Percentiles rank a stretch among this genome's conserved stretches.
Evolutionary conservation across 306 rosid species (phyloP).

Genomic region (Argentina anserina): DNA sequence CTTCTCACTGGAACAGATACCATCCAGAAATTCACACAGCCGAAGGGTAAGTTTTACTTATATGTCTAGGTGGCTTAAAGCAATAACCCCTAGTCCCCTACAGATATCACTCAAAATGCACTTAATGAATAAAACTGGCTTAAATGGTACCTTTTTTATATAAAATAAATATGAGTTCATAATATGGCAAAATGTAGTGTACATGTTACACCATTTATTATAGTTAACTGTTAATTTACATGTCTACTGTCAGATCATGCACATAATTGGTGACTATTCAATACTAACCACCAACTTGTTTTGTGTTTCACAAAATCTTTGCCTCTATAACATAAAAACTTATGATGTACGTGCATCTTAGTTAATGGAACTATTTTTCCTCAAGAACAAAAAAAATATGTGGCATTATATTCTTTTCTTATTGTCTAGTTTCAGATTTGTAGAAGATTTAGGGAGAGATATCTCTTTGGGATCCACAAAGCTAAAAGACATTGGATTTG

Average conservation of each 20-base stretch:
- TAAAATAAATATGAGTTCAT: too few relatives aligned
- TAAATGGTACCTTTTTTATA: too few relatives aligned
- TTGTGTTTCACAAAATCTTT: neutral
- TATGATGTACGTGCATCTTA: too few relatives aligned
- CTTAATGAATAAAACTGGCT: too few relatives aligned
- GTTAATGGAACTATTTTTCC: too few relatives aligned
- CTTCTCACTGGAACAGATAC: neutral
- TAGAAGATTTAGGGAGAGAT: slow-evolving; percentile 17
- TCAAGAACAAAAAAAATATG: too few relatives aligned
- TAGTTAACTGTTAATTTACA: neutral
- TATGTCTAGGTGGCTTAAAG: too few relatives aligned
- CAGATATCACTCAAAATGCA: too few relatives aligned
- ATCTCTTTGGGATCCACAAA: slow-evolving; percentile 18
- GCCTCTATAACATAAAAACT: too few relatives aligned
- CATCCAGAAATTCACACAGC: neutral
- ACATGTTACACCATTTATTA: neutral
- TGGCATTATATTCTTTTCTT: neutral
- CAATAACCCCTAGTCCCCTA: too few relatives aligned
- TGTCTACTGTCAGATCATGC: neutral
- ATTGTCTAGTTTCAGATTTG: slow-evolving; percentile 18
- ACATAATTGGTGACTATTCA: neutral
- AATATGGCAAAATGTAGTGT: too few relatives aligned
- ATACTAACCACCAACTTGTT: too few relatives aligned
- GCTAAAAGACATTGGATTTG: slow-evolving; percentile 20
- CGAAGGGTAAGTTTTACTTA: slow-evolving; percentile 10